Evolutionary conservation across 83 land plant genomes (phyloP).

Genomic region (Picea abies): DNA sequence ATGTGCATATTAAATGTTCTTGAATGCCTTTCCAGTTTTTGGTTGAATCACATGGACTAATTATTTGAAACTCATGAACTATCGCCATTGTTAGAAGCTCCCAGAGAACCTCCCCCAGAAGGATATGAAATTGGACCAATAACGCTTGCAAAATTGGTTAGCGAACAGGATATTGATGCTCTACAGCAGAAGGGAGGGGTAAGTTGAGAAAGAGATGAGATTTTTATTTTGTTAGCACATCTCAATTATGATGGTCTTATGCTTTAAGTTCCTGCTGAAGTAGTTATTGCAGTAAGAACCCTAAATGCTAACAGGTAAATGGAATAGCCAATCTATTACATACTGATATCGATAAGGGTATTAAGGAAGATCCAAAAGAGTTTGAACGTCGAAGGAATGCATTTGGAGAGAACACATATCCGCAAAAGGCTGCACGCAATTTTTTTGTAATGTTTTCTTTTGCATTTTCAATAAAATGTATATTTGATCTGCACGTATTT

Average conservation of each 20-base stretch:
- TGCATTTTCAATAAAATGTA: too few relatives aligned
- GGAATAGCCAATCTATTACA: conserved; percentile 30
- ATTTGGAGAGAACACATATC: conserved; percentile 76
- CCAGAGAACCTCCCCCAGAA: conserved; percentile 28
- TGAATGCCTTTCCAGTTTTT: too few relatives aligned
- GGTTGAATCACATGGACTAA: too few relatives aligned
- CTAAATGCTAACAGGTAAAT: too few relatives aligned
- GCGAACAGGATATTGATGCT: conserved; percentile 45
- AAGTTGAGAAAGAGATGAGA: conserved; percentile 15
- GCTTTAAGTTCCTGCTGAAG: too few relatives aligned
- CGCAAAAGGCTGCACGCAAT: conserved; percentile 54
- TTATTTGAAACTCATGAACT: too few relatives aligned
- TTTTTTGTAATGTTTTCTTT: conserved; percentile 29
- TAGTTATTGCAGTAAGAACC: too few relatives aligned
- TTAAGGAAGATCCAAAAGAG: conserved; percentile 45
- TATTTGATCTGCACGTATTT: too few relatives aligned
- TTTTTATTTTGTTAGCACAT: too few relatives aligned
- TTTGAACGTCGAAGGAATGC: conserved; percentile 29
- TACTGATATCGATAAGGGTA: conserved; percentile 53
- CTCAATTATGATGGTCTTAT: too few relatives aligned
- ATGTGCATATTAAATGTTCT: too few relatives aligned
- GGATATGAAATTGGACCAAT: conserved; percentile 63
- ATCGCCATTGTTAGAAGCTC: background rate
- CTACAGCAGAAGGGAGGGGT: conserved; percentile 67
- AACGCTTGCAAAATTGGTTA: conserved; percentile 49